phyloP scores from a whole-genome alignment of 2,329 filamentous ascomycete species.

The Trichoderma sp. region DNA sequence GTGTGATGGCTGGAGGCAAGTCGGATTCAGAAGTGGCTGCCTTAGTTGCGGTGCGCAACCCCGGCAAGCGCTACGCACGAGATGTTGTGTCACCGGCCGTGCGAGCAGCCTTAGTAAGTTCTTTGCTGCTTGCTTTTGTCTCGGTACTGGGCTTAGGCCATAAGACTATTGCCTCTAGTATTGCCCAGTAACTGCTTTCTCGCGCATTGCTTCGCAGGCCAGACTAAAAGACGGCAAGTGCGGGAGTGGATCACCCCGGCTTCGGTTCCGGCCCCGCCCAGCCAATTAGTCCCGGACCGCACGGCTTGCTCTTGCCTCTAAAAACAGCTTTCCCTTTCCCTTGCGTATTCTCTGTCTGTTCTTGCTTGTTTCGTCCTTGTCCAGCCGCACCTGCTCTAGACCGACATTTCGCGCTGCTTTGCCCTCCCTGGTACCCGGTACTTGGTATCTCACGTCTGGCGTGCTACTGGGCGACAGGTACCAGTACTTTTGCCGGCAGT shows the following conservation, averaged over 20 bases:
- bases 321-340: background rate
- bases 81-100: background rate
- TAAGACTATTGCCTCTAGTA: too few relatives aligned
- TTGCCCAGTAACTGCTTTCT: background rate
- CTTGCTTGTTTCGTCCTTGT: background rate
- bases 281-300: background rate
- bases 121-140: background rate
- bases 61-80: background rate
- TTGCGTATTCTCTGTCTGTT: background rate
- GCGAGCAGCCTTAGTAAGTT: background rate
- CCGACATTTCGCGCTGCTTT: background rate
- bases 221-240: background rate
- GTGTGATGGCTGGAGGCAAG: background rate
- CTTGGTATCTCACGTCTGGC: background rate
- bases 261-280: background rate
- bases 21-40: background rate
- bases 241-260: conserved; percentile 8
- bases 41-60: background rate
- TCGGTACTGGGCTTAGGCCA: background rate
- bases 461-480: background rate
- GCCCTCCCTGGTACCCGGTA: conserved; percentile 8
- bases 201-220: background rate
- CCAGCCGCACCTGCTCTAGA: background rate
- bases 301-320: background rate
- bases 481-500: background rate